A percentile compares a stretch with the other conserved stretches of the same genome.
phyloP scores from a whole-genome alignment of 345 rosid genomes.

The Laguncularia racemosa region DNA sequence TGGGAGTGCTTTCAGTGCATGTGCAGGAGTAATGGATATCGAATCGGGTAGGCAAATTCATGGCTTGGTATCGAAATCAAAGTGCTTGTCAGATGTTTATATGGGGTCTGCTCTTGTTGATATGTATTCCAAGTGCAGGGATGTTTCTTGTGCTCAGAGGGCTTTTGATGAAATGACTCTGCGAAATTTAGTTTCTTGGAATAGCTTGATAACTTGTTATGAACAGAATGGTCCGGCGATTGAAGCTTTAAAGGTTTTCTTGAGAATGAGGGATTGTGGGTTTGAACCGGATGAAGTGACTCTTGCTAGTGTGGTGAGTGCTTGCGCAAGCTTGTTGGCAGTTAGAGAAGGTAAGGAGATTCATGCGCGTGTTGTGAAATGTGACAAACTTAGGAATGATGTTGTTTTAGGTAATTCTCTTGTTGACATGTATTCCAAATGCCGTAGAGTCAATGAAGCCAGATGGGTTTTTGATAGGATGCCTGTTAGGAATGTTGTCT shows the following conservation, averaged over 20 bases:
- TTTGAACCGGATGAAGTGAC: constrained; percentile 71
- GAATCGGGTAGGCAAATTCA: constrained; percentile 61
- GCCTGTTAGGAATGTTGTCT: constrained; percentile 50
- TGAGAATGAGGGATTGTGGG: constrained; percentile 45
- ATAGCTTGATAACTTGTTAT: constrained; percentile 76
- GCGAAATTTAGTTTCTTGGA: constrained; percentile 78
- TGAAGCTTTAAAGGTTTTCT: constrained; percentile 55
- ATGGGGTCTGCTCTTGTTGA: constrained; percentile 82
- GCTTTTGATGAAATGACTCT: constrained; percentile 55
- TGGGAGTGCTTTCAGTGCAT: constrained; percentile 68
- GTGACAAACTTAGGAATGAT: constrained; percentile 50
- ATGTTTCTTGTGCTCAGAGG: constrained; percentile 38
- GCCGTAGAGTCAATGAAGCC: constrained; percentile 47
- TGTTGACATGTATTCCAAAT: constrained; percentile 83
- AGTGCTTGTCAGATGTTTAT: constrained; percentile 37
- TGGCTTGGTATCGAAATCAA: constrained; percentile 48
- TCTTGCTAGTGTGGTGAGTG: constrained; percentile 73
- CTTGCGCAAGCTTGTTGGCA: constrained; percentile 66
- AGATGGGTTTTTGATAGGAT: constrained; percentile 61
- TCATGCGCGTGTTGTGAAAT: constrained; percentile 52
- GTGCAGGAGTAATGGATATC: constrained; percentile 42
- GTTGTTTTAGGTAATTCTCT: constrained; percentile 65
- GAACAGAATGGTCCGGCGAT: constrained; percentile 78
- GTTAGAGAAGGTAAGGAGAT: constrained; percentile 56
- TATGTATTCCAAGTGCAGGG: constrained; percentile 75